Evolutionary conservation across 495 filamentous ascomycete genomes (phyloP), one percentile per base, ranked within the genome.

Genomic region (Trichocladium antarcticum): DNA sequence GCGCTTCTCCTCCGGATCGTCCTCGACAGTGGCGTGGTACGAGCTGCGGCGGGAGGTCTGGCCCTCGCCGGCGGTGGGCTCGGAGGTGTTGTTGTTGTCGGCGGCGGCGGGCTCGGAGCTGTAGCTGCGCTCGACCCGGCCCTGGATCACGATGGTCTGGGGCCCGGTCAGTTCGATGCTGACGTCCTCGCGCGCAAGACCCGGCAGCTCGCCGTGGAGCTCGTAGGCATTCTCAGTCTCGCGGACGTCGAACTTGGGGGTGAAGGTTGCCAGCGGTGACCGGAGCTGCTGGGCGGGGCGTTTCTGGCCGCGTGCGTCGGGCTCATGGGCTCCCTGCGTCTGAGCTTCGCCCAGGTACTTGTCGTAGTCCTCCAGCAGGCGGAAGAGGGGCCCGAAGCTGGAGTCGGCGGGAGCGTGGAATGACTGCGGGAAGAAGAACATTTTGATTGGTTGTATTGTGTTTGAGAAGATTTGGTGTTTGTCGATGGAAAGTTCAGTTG

Each of bases 171-270:
- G 95, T 64, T 94, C 87, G 57, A 95, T 84, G 44, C 78, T 68
- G 53, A 95, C 66, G 57, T 93, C 73, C 49, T 83, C 77, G 59
- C 86, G 83, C 41, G 85, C 76, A 39, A 89, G 73, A 34, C 90
- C 90, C 0, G 90, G 87, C 0, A 95, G 76, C 65, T 95, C 90
- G 57, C 88, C 89, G 57, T 92, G 80, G 2, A 97, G 80, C 57
- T 89, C 76, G 65, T 90, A 97, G 55, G 61, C 62, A 12, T 79
- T 59, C 36, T 75, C 69, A 2, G 71, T 64, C 67, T 95, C 88
- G 48, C 76, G 75, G 38, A 94, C 74, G 60, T 96, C 89, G 67
- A 96, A 95, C 51, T 78, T 56, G 45, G 62, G 62, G 37, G 16
- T 53, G 60, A 63, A 57, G 42, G 37, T 41, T 38, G 51, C 66